Evolutionary conservation across 2,329 filamentous ascomycete species (phyloP), one percentile per base, ranked within the genome.

Genomic region (Colletotrichum limetticola): DNA sequence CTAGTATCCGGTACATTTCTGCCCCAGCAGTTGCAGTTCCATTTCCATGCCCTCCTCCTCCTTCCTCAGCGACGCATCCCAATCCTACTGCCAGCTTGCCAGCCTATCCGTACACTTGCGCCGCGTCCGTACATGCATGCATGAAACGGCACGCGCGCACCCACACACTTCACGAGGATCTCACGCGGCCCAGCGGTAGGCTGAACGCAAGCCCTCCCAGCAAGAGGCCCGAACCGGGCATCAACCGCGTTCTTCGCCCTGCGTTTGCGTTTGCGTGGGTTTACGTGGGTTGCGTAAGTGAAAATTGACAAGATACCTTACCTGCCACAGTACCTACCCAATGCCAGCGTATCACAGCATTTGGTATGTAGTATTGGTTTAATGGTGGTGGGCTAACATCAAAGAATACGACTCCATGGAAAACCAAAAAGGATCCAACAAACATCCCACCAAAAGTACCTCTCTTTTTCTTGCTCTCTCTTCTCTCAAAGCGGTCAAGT

Each of bases 201-300:
- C 32, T 35, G 32, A 35, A 35, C 32, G 32, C 11, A 35, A 35
- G 32, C 32, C 32, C 32, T 32, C 46, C 30, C 22, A 22, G 61
- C 46, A 35, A 53, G 46, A 57, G n/a, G 62, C 52, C 62, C 32
- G 52, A 56, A 57, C n/a, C 52, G 52, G 62, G 62, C 52, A 30
- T 65, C 30, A 30, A 24, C 14, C 62, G 22, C 37, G 37, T 42
- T 30, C 30, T 32, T 30, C 62, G 32, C 52, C 52, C 62, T 42
- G 49, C 19, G 26, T 52, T 32, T 32, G 30, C 30, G 30, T 32
- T 4, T 14, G 28, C 42, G 35, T 30, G 16, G 19, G 37, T 24
- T 24, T 24, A 16, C 42, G n/a, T 42, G 37, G 42, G 42, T 49
- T 49, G 42, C 42, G 42, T 49, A 5, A 49, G 42, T 49, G 19